phyloP scores from a whole-genome alignment of 1,284 basidiomycete genomes.

The Rhizopogon parksii region DNA sequence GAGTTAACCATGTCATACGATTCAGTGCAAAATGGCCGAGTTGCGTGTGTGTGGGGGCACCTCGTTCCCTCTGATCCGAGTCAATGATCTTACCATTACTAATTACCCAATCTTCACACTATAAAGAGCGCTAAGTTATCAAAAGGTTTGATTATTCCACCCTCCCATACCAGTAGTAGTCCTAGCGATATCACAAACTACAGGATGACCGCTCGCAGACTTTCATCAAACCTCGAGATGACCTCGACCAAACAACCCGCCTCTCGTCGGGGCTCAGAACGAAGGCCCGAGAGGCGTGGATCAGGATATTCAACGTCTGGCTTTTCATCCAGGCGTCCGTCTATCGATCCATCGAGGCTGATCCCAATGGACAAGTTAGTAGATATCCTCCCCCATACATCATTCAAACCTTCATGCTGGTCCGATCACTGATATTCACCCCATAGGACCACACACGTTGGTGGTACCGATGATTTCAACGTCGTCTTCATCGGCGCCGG shows the following conservation, averaged over 20 bases:
- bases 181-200: constrained; percentile 12
- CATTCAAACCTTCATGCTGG: neutral
- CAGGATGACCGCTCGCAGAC: constrained; percentile 17
- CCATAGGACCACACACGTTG: constrained; percentile 46
- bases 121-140: constrained; percentile 7
- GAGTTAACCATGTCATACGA: neutral
- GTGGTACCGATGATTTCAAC: constrained; percentile 71
- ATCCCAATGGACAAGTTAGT: constrained; percentile 72
- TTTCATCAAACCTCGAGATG: constrained; percentile 29
- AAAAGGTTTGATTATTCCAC: constrained; percentile 1
- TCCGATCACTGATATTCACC: constrained; percentile 8
- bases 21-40: neutral
- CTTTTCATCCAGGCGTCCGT: constrained; percentile 51
- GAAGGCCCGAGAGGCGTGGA: constrained; percentile 33
- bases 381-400: neutral
- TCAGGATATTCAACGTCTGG: constrained; percentile 35
- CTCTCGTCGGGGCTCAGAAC: constrained; percentile 30
- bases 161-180: constrained; percentile 3
- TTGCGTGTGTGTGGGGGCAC: neutral
- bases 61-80: neutral
- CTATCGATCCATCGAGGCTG: constrained; percentile 70
- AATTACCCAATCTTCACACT: constrained; percentile 3
- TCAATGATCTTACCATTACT: neutral
- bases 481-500: constrained; percentile 89
- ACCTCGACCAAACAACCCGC: constrained; percentile 26